Evolutionary conservation across 164 flowering plant species (phyloP).

Genomic region (Chloranthus sessilifolius): DNA sequence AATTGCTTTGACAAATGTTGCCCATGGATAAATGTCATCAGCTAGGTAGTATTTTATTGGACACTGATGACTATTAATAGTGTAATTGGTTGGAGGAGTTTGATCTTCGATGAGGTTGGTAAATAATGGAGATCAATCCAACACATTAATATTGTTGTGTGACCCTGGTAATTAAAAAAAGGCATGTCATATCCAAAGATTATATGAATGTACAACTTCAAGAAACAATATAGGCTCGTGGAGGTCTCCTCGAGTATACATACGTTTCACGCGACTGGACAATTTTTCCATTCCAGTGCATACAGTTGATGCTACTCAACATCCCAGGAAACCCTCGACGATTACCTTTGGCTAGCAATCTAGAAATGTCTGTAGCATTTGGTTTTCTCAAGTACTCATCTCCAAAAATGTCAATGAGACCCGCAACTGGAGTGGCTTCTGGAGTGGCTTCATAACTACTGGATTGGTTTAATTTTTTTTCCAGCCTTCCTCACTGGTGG

Average conservation of each 20-base stretch:
- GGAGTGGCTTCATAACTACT: too few species aligned
- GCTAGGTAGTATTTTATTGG: not conserved
- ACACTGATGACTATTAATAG: slow-evolving; percentile 1
- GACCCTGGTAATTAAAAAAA: not conserved
- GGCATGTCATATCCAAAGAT: not conserved
- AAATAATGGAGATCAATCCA: not conserved
- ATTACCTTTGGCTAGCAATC: not conserved
- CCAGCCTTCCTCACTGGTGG: too few species aligned
- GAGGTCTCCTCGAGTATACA: not conserved
- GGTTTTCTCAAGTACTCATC: not conserved
- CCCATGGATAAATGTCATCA: not conserved
- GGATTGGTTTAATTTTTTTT: too few species aligned
- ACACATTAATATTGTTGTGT: too few species aligned
- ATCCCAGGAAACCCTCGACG: slow-evolving; percentile 3
- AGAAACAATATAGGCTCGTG: slow-evolving; percentile 3
- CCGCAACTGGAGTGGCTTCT: not conserved
- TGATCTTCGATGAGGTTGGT: not conserved
- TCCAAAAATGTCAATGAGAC: slow-evolving; percentile 1
- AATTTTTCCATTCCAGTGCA: too few species aligned
- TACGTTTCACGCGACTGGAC: too few species aligned
- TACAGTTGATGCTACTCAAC: not conserved
- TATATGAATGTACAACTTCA: slow-evolving; percentile 2
- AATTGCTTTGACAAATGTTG: not conserved
- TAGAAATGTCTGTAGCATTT: not conserved
- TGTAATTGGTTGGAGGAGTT: slow-evolving; percentile 2